Conservation (phyloP, 2,329 filamentous ascomycete genomes). For the Epicoccum sorghinum region DNA sequence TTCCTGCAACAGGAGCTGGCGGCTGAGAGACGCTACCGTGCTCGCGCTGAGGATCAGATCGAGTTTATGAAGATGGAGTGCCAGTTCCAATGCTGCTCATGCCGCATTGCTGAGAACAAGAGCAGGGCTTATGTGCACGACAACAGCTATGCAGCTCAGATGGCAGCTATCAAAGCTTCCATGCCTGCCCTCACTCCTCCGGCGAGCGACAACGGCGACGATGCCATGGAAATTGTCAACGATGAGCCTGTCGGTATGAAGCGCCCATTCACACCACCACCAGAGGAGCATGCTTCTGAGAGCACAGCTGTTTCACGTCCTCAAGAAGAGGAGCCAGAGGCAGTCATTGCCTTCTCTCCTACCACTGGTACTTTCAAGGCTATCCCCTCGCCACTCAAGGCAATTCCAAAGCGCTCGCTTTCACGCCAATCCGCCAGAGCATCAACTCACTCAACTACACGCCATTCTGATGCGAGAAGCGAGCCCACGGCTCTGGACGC, state of each 20-base stretch:
- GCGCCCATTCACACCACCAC: conserved; percentile 30
- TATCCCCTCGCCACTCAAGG: conserved; percentile 40
- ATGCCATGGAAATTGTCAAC: conserved; percentile 40
- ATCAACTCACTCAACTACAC: conserved; percentile 25
- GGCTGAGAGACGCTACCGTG: conserved; percentile 63
- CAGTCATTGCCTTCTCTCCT: conserved; percentile 43
- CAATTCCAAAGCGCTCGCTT: conserved; percentile 23
- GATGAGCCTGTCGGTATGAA: conserved; percentile 27
- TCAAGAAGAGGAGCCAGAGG: conserved; percentile 23
- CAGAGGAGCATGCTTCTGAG: conserved; percentile 21
- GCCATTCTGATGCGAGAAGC: conserved; percentile 31
- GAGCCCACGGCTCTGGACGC: conserved; percentile 15
- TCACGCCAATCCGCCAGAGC: conserved; percentile 12
- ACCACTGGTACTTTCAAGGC: conserved; percentile 47
- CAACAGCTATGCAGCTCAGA: conserved; percentile 41
- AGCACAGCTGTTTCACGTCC: conserved; percentile 18
- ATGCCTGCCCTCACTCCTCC: conserved; percentile 65
- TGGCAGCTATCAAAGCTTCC: conserved; percentile 50
- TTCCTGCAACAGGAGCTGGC: conserved; percentile 59
- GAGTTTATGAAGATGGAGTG: conserved; percentile 80
- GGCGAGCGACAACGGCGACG: conserved; percentile 65
- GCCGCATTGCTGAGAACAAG: conserved; percentile 52
- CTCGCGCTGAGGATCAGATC: conserved; percentile 73
- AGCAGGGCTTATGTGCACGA: conserved; percentile 50
- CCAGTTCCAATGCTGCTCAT: conserved; percentile 69